Evolutionary conservation across 352 stramenopile genomes (phyloP).

Genomic region (Phytophthora tubulina): DNA sequence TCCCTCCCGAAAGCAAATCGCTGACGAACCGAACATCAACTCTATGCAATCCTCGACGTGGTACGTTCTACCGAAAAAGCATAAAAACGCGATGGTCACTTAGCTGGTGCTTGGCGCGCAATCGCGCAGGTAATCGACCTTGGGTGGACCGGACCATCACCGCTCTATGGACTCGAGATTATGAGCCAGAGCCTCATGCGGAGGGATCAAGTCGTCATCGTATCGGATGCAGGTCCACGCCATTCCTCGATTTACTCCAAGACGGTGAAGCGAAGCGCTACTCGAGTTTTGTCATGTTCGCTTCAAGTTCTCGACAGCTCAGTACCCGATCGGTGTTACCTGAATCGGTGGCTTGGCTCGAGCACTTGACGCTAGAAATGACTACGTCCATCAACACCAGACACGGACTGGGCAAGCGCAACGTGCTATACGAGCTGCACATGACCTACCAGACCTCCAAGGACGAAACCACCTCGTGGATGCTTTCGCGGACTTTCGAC

Average conservation of each 20-base stretch:
- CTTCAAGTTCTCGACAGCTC: constrained; percentile 15
- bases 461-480: constrained; percentile 42
- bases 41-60: too few species aligned
- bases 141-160: constrained; percentile 11
- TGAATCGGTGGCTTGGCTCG: constrained; percentile 45
- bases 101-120: constrained; percentile 23
- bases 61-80: constrained; percentile 8
- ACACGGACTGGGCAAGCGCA: constrained; percentile 35
- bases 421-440: constrained; percentile 44
- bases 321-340: constrained; percentile 23
- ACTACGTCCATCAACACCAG: constrained; percentile 21
- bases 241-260: constrained; percentile 29
- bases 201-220: constrained; percentile 17
- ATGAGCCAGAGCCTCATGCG: constrained; percentile 16
- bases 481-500: constrained; percentile 44
- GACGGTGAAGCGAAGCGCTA: constrained; percentile 18
- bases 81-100: constrained; percentile 20
- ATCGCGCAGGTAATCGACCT: constrained; percentile 23
- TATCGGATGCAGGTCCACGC: constrained; percentile 1
- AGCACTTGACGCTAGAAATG: constrained; percentile 44
- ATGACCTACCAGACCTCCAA: constrained; percentile 41
- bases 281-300: constrained; percentile 22
- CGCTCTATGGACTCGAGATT: constrained; percentile 20
- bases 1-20: constrained; percentile 22
- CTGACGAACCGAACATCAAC: constrained; percentile 20